A percentile compares a stretch with the other conserved stretches of the same genome.
phyloP scores from a whole-genome alignment of 208 protist species.

The Trypanosoma theileri region DNA sequence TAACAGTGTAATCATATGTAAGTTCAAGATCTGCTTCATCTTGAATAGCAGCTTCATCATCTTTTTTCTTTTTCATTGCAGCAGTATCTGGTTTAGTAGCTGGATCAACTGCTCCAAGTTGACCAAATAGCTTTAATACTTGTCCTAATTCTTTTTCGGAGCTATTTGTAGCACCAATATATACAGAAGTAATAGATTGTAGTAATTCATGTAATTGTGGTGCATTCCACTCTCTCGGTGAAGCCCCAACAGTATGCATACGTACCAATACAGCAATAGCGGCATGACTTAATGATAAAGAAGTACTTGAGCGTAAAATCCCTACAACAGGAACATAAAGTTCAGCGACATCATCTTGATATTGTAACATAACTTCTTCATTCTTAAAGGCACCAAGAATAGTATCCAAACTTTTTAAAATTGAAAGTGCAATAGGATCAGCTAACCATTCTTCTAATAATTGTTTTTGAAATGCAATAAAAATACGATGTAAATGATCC shows the following conservation, averaged over 20 bases:
- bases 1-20: constrained; percentile 92
- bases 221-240: constrained; percentile 38
- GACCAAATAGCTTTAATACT: constrained; percentile 85
- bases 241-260: constrained; percentile 69
- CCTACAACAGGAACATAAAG: constrained; percentile 68
- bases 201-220: constrained; percentile 75
- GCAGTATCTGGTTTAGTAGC: constrained; percentile 49
- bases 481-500: constrained; percentile 76
- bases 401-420: constrained; percentile 72
- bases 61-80: constrained; percentile 46
- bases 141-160: constrained; percentile 63
- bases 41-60: constrained; percentile 70
- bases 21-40: constrained; percentile 85
- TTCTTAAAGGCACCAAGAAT: constrained; percentile 69
- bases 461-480: constrained; percentile 76
- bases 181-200: constrained; percentile 62
- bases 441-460: constrained; percentile 53
- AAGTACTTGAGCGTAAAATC: constrained; percentile 69
- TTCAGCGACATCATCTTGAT: constrained; percentile 81
- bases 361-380: constrained; percentile 65
- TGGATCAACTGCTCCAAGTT: constrained; percentile 85
- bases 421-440: constrained; percentile 72
- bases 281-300: constrained; percentile 67
- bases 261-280: constrained; percentile 79
- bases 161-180: constrained; percentile 57